Evolutionary conservation across 805 yeast species (phyloP).

Genomic region (Suhomyces emberorum): DNA sequence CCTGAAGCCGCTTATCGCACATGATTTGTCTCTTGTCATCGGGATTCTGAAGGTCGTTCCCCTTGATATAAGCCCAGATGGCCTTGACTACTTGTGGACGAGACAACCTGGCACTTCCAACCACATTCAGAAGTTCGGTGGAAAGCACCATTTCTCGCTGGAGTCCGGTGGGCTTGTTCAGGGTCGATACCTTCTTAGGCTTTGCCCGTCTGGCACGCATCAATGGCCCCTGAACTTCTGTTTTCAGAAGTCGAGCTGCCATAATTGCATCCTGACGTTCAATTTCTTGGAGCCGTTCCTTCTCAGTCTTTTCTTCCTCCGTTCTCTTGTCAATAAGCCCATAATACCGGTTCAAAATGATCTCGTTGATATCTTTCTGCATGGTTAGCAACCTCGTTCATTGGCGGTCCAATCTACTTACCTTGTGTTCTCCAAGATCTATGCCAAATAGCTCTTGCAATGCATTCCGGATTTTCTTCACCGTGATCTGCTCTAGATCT

Average conservation of each 20-base stretch:
- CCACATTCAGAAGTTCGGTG: slow-evolving; percentile 46
- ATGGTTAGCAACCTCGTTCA: slow-evolving; percentile 14
- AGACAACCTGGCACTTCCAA: slow-evolving; percentile 44
- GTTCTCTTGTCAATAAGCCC: slow-evolving; percentile 40
- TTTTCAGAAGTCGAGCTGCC: slow-evolving; percentile 48
- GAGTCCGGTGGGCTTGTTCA: slow-evolving; percentile 28
- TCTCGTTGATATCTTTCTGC: slow-evolving; percentile 55
- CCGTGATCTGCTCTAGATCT: slow-evolving; percentile 66
- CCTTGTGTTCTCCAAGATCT: slow-evolving; percentile 47
- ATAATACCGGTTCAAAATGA: slow-evolving; percentile 58
- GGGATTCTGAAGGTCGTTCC: slow-evolving; percentile 61
- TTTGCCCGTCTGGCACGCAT: slow-evolving; percentile 14
- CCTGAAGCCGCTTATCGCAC: slow-evolving; percentile 56
- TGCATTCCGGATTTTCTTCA: slow-evolving; percentile 67
- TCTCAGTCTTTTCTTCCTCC: slow-evolving; percentile 19
- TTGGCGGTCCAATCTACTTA: slow-evolving; percentile 20
- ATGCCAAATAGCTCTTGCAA: slow-evolving; percentile 64
- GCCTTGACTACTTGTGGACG: slow-evolving; percentile 69
- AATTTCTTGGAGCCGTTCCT: slow-evolving; percentile 29
- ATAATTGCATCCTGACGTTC: slow-evolving; percentile 49
- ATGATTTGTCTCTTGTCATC: slow-evolving; percentile 59
- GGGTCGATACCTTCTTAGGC: slow-evolving; percentile 10
- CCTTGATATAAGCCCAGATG: slow-evolving; percentile 70
- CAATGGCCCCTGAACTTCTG: slow-evolving; percentile 18
- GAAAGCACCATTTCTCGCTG: slow-evolving; percentile 48